These are phyloP conservation scores for Balansia obtecta DNA, from an alignment of 2,329 filamentous ascomycete genomes.

Conservation along the genomic window DNA sequence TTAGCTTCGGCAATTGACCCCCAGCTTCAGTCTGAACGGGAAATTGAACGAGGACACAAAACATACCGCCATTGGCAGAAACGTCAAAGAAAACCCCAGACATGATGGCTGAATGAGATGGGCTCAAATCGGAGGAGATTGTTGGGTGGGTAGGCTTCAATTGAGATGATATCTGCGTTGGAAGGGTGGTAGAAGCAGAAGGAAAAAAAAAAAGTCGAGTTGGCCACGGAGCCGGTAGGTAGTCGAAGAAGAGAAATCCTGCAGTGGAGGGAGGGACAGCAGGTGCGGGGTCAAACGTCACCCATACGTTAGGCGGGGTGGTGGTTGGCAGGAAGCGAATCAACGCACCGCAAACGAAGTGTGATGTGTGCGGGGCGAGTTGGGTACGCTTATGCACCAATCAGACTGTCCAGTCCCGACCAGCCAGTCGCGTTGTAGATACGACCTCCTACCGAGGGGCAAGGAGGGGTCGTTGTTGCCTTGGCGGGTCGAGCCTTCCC, in stretches of 20 bases:
- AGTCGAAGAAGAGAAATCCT: background rate
- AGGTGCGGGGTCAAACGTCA: slow-evolving; percentile 8
- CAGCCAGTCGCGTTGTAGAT: background rate
- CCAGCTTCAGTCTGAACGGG: background rate
- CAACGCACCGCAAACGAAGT: background rate
- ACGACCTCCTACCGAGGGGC: too few relatives aligned
- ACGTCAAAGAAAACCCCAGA: slow-evolving; percentile 10
- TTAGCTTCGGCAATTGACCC: slow-evolving; percentile 2
- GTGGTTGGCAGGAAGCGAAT: background rate
- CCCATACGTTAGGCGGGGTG: slow-evolving; percentile 2
- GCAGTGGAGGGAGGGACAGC: slow-evolving; percentile 1
- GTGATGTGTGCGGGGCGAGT: background rate
- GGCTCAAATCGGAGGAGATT: background rate
- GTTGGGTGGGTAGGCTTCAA: background rate
- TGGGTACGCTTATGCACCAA: slow-evolving; percentile 2
- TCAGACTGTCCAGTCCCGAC: background rate
- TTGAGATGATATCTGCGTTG: background rate
- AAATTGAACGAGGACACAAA: background rate
- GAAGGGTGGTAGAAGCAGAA: background rate
- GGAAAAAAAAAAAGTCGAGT: background rate
- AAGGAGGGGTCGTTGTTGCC: too few relatives aligned
- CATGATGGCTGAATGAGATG: background rate
- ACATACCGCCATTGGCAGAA: slow-evolving; percentile 8
- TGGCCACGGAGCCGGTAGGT: too few relatives aligned
- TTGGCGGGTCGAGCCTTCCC: too few relatives aligned